phyloP scores from a whole-genome alignment of 768 basidiomycete genomes.

The Gymnopilus dilepis region DNA sequence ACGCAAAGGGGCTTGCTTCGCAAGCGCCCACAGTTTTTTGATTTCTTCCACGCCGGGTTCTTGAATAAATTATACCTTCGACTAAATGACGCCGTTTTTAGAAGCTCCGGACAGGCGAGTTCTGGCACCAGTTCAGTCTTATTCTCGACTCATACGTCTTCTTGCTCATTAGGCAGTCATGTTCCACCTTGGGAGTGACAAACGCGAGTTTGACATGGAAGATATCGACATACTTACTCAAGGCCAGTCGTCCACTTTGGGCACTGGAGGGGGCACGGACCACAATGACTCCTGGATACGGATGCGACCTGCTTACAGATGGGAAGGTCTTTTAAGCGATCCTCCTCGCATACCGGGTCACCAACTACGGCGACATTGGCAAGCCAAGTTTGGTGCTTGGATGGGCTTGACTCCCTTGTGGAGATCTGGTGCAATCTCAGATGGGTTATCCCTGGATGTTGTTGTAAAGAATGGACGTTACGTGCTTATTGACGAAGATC shows the following conservation, averaged over 20 bases:
- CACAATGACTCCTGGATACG: constrained; percentile 67
- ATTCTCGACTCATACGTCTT: not conserved
- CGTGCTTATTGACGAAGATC: constrained; percentile 45
- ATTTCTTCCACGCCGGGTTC: constrained; percentile 67
- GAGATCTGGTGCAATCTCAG: constrained; percentile 54
- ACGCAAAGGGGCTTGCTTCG: constrained; percentile 63
- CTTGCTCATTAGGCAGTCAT: constrained; percentile 67
- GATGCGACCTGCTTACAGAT: constrained; percentile 65
- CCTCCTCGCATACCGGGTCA: constrained; percentile 43
- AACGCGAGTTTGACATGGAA: constrained; percentile 63
- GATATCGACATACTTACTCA: constrained; percentile 61
- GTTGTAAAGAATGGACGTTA: constrained; percentile 61
- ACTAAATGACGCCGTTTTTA: constrained; percentile 70
- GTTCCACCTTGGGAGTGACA: constrained; percentile 63
- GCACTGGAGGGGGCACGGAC: constrained; percentile 74
- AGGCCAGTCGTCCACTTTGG: constrained; percentile 57
- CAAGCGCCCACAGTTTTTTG: constrained; percentile 43
- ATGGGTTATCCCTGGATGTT: constrained; percentile 67
- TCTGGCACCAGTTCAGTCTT: not conserved
- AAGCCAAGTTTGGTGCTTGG: constrained; percentile 69
- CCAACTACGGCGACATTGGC: constrained; percentile 40
- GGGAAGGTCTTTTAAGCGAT: constrained; percentile 72
- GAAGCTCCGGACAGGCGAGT: constrained; percentile 55
- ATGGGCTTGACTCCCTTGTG: constrained; percentile 70
- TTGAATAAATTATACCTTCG: constrained; percentile 76